Base-by-base conservation (phyloP, 495 filamentous ascomycete genomes). In the Friedmanniomyces endolithicus region DNA sequence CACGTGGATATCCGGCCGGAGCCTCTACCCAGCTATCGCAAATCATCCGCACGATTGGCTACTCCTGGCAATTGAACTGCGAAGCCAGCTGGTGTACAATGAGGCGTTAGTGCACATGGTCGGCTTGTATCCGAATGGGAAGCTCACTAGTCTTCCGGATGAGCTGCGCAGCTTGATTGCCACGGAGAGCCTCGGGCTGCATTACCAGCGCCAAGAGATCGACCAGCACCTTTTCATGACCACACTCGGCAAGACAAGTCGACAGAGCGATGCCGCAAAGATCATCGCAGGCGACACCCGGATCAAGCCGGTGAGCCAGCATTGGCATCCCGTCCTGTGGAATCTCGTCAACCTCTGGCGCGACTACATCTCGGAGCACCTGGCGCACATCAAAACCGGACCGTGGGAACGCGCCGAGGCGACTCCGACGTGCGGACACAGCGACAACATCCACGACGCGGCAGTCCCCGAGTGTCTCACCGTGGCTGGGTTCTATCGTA, bases 61-160 rank as follows among this genome's bases (percentile, higher is more conserved):
- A 2, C 20, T 33, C 6, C 31, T 70, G 19, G 56, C 61, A 0
- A 27, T 61, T 11, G 45, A 56, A 6, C 53, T 68, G 1, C 22
- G 65, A 33, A 52, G 55, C 35, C n/a, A 31, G 7, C 43, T 57
- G 1, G 63, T 67, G 11, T 68, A 61, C 41, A 58, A 65, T 20
- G 68, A 70, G 59, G 60, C 65, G 24, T 39, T 65, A 11, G 56
- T 64, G 17, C 68, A 70, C 48, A 40, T 68, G 11, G 58, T 64
- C 22, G 65, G 66, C 16, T 46, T 39, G 6, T 57, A 56, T 24
- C 66, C 67, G 11, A 20, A 46, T 8, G 27, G 29, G 11, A 25
- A 50, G 11, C 39, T n/a, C 0, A 31, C 17, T 8, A 41, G 37
- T 0, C 41, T 70, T 0, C 25, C 61, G 3, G 7, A 12, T 4